Evolutionary conservation across 495 filamentous ascomycete genomes (phyloP).

Genomic region (Emericellopsis terricola): DNA sequence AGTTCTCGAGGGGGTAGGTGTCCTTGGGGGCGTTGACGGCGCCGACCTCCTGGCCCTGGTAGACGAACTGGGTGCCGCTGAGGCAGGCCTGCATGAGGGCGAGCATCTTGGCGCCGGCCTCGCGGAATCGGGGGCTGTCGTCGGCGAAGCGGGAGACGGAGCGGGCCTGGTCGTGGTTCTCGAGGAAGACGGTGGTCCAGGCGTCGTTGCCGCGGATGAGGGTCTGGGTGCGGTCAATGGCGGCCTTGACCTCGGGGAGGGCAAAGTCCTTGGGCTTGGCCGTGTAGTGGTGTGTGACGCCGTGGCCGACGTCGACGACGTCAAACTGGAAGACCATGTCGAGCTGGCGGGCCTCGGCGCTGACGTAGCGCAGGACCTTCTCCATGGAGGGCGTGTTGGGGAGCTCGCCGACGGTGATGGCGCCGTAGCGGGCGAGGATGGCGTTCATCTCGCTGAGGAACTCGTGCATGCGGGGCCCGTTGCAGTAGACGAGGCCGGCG

Average conservation of each 20-base stretch:
- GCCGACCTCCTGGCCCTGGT: slow-evolving; percentile 56
- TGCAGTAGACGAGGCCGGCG: slow-evolving; percentile 33
- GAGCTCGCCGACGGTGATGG: slow-evolving; percentile 49
- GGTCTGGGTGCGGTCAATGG: slow-evolving; percentile 37
- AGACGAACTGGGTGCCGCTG: slow-evolving; percentile 32
- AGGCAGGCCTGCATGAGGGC: slow-evolving; percentile 32
- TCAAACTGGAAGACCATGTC: slow-evolving; percentile 57
- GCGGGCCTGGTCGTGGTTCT: slow-evolving; percentile 49
- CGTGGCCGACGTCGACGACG: slow-evolving; percentile 30
- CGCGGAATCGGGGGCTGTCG: slow-evolving; percentile 26
- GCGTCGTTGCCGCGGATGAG: slow-evolving; percentile 41
- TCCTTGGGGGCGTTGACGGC: slow-evolving; percentile 44
- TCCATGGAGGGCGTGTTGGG: slow-evolving; percentile 32
- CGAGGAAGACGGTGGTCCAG: slow-evolving; percentile 52
- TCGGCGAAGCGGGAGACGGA: slow-evolving; percentile 36
- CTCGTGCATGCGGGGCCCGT: slow-evolving; percentile 44
- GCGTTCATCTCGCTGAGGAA: slow-evolving; percentile 36
- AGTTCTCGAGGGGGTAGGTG: slow-evolving; percentile 39
- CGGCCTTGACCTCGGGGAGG: slow-evolving; percentile 32
- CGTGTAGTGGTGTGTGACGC: slow-evolving; percentile 36
- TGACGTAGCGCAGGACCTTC: slow-evolving; percentile 36
- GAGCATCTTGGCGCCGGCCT: slow-evolving; percentile 40
- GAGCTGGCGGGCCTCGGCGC: slow-evolving; percentile 33
- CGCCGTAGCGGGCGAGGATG: slow-evolving; percentile 38
- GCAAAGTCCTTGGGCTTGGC: slow-evolving; percentile 36